These are phyloP conservation scores for Iris macrosiphon DNA, from an alignment of 106 monocot genomes.

Conservation along the genomic window DNA sequence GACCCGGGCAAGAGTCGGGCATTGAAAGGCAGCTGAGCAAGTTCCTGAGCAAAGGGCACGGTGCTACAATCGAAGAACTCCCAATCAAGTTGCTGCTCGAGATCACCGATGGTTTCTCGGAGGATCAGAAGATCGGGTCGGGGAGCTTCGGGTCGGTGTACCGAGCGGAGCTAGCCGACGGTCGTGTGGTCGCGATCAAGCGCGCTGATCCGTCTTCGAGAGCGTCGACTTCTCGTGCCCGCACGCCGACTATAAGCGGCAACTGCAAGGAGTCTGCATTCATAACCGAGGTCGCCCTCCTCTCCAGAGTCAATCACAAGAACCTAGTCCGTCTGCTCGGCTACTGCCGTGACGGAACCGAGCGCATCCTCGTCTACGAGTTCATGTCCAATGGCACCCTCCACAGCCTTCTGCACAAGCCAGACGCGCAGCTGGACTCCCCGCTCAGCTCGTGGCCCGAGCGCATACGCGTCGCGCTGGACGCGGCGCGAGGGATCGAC, in stretches of 20 bases:
- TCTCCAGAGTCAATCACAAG: slow-evolving; percentile 81
- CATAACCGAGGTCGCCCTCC: slow-evolving; percentile 54
- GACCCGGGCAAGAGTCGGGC: not conserved
- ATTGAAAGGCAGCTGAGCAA: slow-evolving; percentile 1
- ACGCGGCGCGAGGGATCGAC: slow-evolving; percentile 87
- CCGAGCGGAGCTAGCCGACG: slow-evolving; percentile 32
- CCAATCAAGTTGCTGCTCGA: slow-evolving; percentile 7
- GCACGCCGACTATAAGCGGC: slow-evolving; percentile 1
- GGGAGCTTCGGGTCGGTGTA: slow-evolving; percentile 71
- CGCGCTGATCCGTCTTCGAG: slow-evolving; percentile 14
- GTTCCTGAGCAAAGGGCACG: slow-evolving; percentile 21
- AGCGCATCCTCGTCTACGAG: slow-evolving; percentile 79
- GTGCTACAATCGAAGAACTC: slow-evolving; percentile 24
- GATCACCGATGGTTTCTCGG: slow-evolving; percentile 36
- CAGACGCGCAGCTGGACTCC: slow-evolving; percentile 1
- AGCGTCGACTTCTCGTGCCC: slow-evolving; percentile 6
- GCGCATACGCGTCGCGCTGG: slow-evolving; percentile 58
- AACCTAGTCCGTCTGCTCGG: slow-evolving; percentile 78
- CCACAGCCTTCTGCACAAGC: slow-evolving; percentile 56
- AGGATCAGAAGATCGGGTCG: slow-evolving; percentile 33
- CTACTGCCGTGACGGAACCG: slow-evolving; percentile 41
- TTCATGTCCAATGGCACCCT: slow-evolving; percentile 68
- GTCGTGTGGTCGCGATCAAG: slow-evolving; percentile 56
- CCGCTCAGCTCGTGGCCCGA: slow-evolving; percentile 41
- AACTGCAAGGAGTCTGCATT: slow-evolving; percentile 49